A percentile compares a stretch with the other conserved stretches of the same genome.
Conservation (phyloP, 352 stramenopile species). For the Pythium aquatile region DNA sequence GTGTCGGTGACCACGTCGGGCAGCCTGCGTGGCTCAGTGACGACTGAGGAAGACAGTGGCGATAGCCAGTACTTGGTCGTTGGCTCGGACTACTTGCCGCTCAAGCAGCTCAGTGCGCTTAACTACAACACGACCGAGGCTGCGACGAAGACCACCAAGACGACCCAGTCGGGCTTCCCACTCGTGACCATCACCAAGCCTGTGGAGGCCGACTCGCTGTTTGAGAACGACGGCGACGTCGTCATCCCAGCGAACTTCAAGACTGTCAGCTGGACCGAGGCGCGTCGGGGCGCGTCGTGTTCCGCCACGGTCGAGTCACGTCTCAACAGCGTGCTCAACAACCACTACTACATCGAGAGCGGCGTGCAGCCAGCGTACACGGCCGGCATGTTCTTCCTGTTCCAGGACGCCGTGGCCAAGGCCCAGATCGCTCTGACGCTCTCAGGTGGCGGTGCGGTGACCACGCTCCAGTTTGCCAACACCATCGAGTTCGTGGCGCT, state of each 20-base stretch:
- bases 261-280: conserved; percentile 25
- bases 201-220: conserved; percentile 2
- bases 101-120: conserved; percentile 35
- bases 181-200: conserved; percentile 37
- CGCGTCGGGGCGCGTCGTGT: conserved; percentile 20
- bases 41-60: not conserved
- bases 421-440: conserved; percentile 5
- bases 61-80: conserved; percentile 35
- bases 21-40: conserved; percentile 21
- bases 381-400: conserved; percentile 47
- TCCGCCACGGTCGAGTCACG: conserved; percentile 43
- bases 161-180: conserved; percentile 12
- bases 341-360: conserved; percentile 44
- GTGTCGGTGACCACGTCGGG: not conserved
- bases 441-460: not conserved
- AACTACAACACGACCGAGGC: conserved; percentile 39
- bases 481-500: conserved; percentile 14
- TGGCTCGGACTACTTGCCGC: conserved; percentile 36
- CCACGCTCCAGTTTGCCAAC: conserved; percentile 17
- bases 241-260: conserved; percentile 27
- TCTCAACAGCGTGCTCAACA: conserved; percentile 28
- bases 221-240: conserved; percentile 33
- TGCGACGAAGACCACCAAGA: conserved; percentile 8
- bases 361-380: conserved; percentile 54
- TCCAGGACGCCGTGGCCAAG: conserved; percentile 41